Conservation (phyloP, 192 early-diverging fungal genomes). For the Coemansia sp. region DNA sequence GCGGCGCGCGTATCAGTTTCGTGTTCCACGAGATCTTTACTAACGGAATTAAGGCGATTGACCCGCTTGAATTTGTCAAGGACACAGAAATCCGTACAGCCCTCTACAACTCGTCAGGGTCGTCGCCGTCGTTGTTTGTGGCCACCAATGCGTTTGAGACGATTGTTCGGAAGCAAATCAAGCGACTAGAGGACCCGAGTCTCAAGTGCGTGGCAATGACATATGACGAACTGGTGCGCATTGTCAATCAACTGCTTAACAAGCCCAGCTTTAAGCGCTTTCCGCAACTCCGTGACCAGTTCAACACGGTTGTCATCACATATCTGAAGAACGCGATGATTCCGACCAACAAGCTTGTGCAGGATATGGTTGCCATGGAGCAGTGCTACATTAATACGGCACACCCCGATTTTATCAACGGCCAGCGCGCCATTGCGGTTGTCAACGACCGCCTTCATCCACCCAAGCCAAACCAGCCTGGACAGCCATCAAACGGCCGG, state of each 20-base stretch:
- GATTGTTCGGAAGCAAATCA: slow-evolving; percentile 99
- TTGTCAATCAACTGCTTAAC: slow-evolving; percentile 85
- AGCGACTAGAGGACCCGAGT: slow-evolving; percentile 94
- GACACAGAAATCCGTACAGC: slow-evolving; percentile 98
- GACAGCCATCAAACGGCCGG: slow-evolving; percentile 20
- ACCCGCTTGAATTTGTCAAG: slow-evolving; percentile 99
- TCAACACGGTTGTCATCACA: slow-evolving; percentile 88
- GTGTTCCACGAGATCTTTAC: slow-evolving; percentile 98
- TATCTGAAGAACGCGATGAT: slow-evolving; percentile 89
- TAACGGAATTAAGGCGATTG: slow-evolving; percentile 87
- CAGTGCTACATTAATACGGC: slow-evolving; percentile 97
- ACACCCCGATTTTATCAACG: slow-evolving; percentile 98
- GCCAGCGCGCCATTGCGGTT: slow-evolving; percentile 91
- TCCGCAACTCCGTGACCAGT: slow-evolving; percentile 88
- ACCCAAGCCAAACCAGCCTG: slow-evolving; percentile 58
- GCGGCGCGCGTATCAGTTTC: slow-evolving; percentile 98
- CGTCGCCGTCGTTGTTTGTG: slow-evolving; percentile 96
- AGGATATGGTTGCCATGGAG: slow-evolving; percentile 91
- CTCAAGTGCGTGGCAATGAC: slow-evolving; percentile 93
- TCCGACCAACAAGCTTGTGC: slow-evolving; percentile 94
- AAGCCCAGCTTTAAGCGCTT: slow-evolving; percentile 96
- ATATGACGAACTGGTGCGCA: slow-evolving; percentile 97
- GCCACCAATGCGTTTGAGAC: slow-evolving; percentile 97
- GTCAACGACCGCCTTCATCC: slow-evolving; percentile 83
- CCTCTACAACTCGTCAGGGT: slow-evolving; percentile 97